Base-by-base conservation (phyloP, 257 asterid species). In the Echium plantagineum region DNA sequence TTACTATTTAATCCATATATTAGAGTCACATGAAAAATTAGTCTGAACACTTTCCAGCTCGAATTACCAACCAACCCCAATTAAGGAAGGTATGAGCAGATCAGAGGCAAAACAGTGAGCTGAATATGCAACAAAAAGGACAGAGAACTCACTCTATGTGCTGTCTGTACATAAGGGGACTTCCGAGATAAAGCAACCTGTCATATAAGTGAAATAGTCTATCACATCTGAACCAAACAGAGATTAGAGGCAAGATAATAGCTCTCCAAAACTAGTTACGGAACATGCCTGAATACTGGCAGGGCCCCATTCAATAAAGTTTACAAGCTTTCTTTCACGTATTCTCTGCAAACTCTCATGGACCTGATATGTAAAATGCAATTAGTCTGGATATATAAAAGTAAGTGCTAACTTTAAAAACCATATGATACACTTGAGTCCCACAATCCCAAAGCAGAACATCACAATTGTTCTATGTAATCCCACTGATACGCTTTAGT, bases 241-340 rank as follows among this genome's bases (percentile, higher is more conserved):
- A 59, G 48, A 60, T 57, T 56, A 66, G 59, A 57, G 28, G 59
- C 22, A 57, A 58, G 55, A 32, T 52, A 48, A n/a, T 9, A 55
- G 62, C 73, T 3, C 38, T 28, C 4, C 38, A 65, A 22, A 42
- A 65, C 47, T 28, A 28, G 63, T 38, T 58, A 30, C 4, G 30
- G 55, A 59, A 66, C 79, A 65, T 75, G 47, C 98, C 94, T 93
- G 98, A 63, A 93, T 93, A 86, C 99, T 93, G 58, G 97, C 97
- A 62, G 99, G 99, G 48, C 99, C 99, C 99, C 99, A 93, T 65
- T 93, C 99, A 71, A 93, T 93, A 75, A 93, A 93, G 72, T 89
- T 93, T 48, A 93, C 99, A 61, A 89, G 95, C 74, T 89, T 93
- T 57, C 99, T 83, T 78, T 93, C 99, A 20, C 99, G 89, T 61